Evolutionary conservation across 2,329 filamentous ascomycete species (phyloP), one percentile per base, ranked within the genome.

Genomic region (Xylaria sp.): DNA sequence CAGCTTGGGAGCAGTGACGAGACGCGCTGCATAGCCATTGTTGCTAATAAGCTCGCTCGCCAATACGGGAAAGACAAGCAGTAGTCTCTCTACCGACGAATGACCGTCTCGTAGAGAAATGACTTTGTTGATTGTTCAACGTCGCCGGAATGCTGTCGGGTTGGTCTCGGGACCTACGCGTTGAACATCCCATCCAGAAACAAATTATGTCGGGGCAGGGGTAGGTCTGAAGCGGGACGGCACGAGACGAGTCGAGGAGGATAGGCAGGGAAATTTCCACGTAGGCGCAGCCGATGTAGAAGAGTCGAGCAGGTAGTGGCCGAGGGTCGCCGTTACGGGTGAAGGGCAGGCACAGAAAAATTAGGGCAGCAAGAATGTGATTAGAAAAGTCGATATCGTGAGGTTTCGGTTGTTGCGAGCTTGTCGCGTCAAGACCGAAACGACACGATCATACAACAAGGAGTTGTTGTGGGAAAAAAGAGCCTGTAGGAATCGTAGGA

Each of bases 1-100:
- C 71, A 73, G 49, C 60, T 66, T 30, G 77, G 76, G 70, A 79
- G 76, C 63, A 79, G 71, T 55, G 76, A 72, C 62, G 77, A 77
- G 66, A 79, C 75, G 63, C 77, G 77, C 73, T 79, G 76, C 77
- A 79, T 30, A 30, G 23, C 23, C 23, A 30, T 30, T 30, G 23
- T 78, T 67, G 67, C 70, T 66, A 66, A 52, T 19, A 42, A 59
- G 57, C 58, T 44, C 46, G 46, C 50, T 47, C 35, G 57, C 57
- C 55, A 42, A 57, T 44, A 46, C 59, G 51, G 52, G 56, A 56
- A 62, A 59, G 55, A 60, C 47, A 58, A 54, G 62, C 51, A 55
- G 52, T 51, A 23, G 60, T 54, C 62, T 62, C 60, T 58, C 55
- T 53, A 35, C 39, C 9, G 57, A 56, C 55, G 52, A 46, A 30